Evolutionary conservation across 139 green algal genomes (phyloP).

Genomic region (Zygnema cylindricum): DNA sequence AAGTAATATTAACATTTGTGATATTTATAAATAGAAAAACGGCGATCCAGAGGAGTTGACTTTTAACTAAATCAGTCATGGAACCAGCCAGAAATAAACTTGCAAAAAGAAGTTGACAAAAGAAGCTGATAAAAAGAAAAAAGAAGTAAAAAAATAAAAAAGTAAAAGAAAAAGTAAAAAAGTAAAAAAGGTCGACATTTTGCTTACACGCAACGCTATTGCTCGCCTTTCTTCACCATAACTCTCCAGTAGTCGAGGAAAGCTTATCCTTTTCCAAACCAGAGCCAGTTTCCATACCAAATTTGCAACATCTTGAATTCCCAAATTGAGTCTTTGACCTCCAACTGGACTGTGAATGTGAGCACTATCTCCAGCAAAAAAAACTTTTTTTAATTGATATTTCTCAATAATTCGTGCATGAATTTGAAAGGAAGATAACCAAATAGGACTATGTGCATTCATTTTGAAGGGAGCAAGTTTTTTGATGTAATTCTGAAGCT

Average conservation of each 20-base stretch:
- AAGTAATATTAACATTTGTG: no score
- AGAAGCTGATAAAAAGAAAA: no score
- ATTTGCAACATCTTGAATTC: slow-evolving; percentile 30
- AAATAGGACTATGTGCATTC: slow-evolving; percentile 1
- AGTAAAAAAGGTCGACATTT: no score
- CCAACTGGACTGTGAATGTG: slow-evolving; percentile 31
- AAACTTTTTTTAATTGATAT: neutral
- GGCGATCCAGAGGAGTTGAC: no score
- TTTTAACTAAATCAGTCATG: no score
- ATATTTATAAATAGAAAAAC: no score
- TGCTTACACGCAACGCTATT: no score
- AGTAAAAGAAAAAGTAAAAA: no score
- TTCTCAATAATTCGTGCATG: slow-evolving; percentile 8
- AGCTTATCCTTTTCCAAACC: neutral
- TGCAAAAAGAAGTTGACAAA: no score
- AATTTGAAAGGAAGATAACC: slow-evolving; percentile 20
- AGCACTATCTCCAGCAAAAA: slow-evolving; percentile 13
- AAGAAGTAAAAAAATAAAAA: no score
- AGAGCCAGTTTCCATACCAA: slow-evolving; percentile 13
- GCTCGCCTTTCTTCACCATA: slow-evolving; percentile 80
- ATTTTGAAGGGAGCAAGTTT: neutral
- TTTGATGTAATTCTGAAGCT: neutral
- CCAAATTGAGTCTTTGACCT: slow-evolving; percentile 25
- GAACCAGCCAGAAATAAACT: no score
- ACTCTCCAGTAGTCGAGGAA: slow-evolving; percentile 69